Percentiles rank a stretch among this genome's conserved stretches.
Conservation (phyloP, 768 basidiomycete genomes). For the Galerina sulciceps region DNA sequence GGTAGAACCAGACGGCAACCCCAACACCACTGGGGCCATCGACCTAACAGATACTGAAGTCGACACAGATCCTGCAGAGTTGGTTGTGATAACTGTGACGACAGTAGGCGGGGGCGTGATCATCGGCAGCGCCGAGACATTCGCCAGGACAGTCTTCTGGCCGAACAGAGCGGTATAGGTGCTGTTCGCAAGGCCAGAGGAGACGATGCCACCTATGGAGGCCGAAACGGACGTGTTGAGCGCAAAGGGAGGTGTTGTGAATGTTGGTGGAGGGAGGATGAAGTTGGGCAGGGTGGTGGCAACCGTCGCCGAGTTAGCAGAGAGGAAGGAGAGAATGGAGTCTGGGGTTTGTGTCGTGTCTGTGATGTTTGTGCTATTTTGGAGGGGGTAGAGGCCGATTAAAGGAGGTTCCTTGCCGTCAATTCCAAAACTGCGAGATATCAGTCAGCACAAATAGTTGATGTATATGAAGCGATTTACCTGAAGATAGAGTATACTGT, state of each 20-base stretch:
- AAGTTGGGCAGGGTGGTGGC: conserved; percentile 75
- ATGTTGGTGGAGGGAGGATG: conserved; percentile 65
- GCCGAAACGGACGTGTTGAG: conserved; percentile 72
- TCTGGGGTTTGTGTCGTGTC: conserved; percentile 37
- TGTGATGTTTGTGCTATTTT: conserved; percentile 45
- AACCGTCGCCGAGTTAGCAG: conserved; percentile 66
- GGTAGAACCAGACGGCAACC: conserved; percentile 57
- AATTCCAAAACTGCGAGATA: conserved; percentile 69
- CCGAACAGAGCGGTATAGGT: conserved; percentile 69
- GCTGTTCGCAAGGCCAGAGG: conserved; percentile 68
- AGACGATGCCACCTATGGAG: conserved; percentile 55
- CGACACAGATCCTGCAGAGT: conserved; percentile 52
- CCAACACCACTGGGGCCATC: conserved; percentile 56
- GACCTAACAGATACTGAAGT: conserved; percentile 58
- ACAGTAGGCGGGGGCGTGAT: conserved; percentile 55
- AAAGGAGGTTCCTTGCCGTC: conserved; percentile 73
- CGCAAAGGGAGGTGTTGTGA: conserved; percentile 64
- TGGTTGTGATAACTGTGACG: conserved; percentile 61
- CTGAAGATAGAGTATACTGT: conserved; percentile 83
- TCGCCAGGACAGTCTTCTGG: conserved; percentile 34
- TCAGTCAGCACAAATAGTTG: conserved; percentile 1
- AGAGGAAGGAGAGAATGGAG: conserved; percentile 53
- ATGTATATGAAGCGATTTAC: conserved; percentile 34
- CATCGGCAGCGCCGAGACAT: conserved; percentile 59
- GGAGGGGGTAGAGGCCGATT: conserved; percentile 74